phyloP scores from a whole-genome alignment of 352 stramenopile species.

The Phytophthora fragariae region DNA sequence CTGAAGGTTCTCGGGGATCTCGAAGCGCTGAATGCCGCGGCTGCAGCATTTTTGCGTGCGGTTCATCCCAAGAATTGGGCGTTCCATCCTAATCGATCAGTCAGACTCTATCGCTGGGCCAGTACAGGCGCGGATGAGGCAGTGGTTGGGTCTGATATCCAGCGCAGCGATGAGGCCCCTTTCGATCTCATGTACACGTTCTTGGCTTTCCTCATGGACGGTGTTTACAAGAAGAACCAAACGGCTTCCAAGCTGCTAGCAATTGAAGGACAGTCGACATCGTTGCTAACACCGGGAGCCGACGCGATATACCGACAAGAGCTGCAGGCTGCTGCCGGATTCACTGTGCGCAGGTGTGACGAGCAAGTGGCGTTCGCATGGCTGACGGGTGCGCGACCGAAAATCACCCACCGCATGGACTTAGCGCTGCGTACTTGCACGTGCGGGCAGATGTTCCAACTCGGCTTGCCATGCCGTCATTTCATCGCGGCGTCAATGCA shows the following conservation, averaged over 20 bases:
- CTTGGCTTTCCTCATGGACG: conserved; percentile 82
- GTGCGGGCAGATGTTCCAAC: conserved; percentile 74
- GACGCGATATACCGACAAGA: conserved; percentile 75
- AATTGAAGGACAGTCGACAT: conserved; percentile 21
- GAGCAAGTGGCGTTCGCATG: conserved; percentile 79
- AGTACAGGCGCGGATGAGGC: conserved; percentile 69
- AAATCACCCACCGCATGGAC: conserved; percentile 76
- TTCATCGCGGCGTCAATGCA: conserved; percentile 74
- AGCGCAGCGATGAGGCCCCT: conserved; percentile 73
- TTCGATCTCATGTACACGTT: conserved; percentile 87
- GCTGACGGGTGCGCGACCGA: conserved; percentile 69
- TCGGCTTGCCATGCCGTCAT: conserved; percentile 81
- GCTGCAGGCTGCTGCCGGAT: conserved; percentile 60
- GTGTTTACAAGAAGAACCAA: conserved; percentile 78
- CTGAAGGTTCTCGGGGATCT: conserved; percentile 56
- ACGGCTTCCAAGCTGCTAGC: conserved; percentile 58
- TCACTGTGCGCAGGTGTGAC: conserved; percentile 70
- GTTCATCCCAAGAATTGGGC: conserved; percentile 78
- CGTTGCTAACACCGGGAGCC: conserved; percentile 65
- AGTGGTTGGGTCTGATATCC: conserved; percentile 62
- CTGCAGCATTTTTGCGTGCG: conserved; percentile 60
- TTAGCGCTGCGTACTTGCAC: conserved; percentile 68
- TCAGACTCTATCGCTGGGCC: conserved; percentile 74
- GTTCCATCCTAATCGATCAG: conserved; percentile 66
- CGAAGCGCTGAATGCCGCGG: conserved; percentile 60